A percentile compares a stretch with the other conserved stretches of the same genome.
Evolutionary conservation across 768 basidiomycete genomes (phyloP).

Genomic region (Strobilomyces echinocephalus): DNA sequence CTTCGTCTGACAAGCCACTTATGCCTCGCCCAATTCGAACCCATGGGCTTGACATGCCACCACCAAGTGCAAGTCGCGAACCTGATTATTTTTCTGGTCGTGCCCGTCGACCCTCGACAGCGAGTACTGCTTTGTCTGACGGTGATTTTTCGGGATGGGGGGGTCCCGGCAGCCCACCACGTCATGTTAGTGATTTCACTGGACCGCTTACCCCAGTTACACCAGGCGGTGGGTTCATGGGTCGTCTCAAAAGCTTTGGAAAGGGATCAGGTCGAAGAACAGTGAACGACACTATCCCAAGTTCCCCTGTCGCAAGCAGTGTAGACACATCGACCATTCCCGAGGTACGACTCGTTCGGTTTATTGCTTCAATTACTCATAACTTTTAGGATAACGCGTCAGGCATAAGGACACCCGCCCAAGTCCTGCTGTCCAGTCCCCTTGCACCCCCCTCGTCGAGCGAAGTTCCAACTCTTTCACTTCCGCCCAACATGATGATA

Average conservation of each 20-base stretch:
- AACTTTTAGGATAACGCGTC: slow-evolving; percentile 22
- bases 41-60: slow-evolving; percentile 39
- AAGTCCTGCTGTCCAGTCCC: slow-evolving; percentile 49
- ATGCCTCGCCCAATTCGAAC: slow-evolving; percentile 38
- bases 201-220: slow-evolving; percentile 45
- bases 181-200: slow-evolving; percentile 22
- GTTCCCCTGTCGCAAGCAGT: slow-evolving; percentile 21
- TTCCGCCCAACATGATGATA: slow-evolving; percentile 59
- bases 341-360: slow-evolving; percentile 22
- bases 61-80: slow-evolving; percentile 26
- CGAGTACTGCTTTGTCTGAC: slow-evolving; percentile 39
- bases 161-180: slow-evolving; percentile 35
- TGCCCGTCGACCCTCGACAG: slow-evolving; percentile 42
- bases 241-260: slow-evolving; percentile 71
- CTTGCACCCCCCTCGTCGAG: slow-evolving; percentile 61
- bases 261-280: slow-evolving; percentile 44
- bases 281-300: slow-evolving; percentile 18
- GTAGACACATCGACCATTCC: slow-evolving; percentile 14
- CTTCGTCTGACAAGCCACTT: slow-evolving; percentile 28
- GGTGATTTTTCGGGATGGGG: slow-evolving; percentile 47
- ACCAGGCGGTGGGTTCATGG: slow-evolving; percentile 63
- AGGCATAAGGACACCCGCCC: slow-evolving; percentile 45
- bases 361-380: background rate
- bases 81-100: slow-evolving; percentile 53
- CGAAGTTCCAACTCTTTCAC: slow-evolving; percentile 66